These are phyloP conservation scores for Chalara sp. DNA, from an alignment of 2,329 filamentous ascomycete genomes.

Conservation along the genomic window DNA sequence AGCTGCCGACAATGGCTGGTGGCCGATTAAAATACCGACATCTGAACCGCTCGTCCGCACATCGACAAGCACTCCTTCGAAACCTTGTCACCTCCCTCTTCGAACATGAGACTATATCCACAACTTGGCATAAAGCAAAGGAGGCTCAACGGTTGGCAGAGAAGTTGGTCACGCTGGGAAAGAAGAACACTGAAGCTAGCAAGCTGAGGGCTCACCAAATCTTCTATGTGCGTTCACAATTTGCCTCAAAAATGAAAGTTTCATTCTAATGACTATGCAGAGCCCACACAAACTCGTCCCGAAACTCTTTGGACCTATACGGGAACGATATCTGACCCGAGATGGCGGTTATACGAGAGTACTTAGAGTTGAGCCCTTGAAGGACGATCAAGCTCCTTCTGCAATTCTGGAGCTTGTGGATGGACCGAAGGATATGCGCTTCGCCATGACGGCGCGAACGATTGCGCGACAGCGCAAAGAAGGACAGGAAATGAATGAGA, in stretches of 20 bases:
- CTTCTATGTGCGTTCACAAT: constrained; percentile 66
- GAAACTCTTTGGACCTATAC: constrained; percentile 82
- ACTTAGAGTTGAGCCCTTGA: constrained; percentile 81
- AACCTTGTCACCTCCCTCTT: constrained; percentile 95
- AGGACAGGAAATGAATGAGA: constrained; percentile 54
- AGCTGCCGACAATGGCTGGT: constrained; percentile 63
- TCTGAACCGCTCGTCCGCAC: constrained; percentile 76
- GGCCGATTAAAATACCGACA: constrained; percentile 83
- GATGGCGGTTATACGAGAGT: constrained; percentile 94
- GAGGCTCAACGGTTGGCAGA: constrained; percentile 91
- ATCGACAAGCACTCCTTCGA: constrained; percentile 85
- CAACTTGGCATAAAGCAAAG: constrained; percentile 94
- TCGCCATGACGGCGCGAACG: constrained; percentile 85
- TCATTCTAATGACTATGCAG: constrained; percentile 34
- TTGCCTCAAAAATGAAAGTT: not conserved
- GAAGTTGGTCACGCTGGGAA: constrained; percentile 88
- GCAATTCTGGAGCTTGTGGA: constrained; percentile 95
- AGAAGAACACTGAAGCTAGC: constrained; percentile 83
- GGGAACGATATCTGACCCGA: constrained; percentile 68
- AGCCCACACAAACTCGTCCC: constrained; percentile 64
- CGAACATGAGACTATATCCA: constrained; percentile 86
- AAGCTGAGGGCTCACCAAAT: constrained; percentile 69
- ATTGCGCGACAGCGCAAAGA: constrained; percentile 58
- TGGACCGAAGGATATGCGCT: constrained; percentile 87
- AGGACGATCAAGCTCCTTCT: constrained; percentile 78